phyloP scores from a whole-genome alignment of 768 basidiomycete genomes.

The Favolaschia claudopus region DNA sequence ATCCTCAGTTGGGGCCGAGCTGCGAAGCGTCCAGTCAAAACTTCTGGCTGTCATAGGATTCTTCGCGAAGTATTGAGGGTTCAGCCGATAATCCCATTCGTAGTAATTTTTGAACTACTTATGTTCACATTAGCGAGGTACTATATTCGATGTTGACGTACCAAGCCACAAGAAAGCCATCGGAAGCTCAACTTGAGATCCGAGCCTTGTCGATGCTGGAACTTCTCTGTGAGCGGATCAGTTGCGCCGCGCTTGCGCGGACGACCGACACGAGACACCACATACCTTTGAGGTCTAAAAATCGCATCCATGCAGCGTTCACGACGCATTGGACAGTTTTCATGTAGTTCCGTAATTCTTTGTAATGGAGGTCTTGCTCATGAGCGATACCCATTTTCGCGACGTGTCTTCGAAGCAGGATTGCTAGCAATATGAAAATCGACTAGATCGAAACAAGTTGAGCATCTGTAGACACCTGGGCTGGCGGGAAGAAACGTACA shows the following conservation, averaged over 20 bases:
- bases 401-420: slow-evolving; percentile 11
- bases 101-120: slow-evolving; percentile 15
- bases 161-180: slow-evolving; percentile 15
- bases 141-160: background rate
- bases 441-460: background rate
- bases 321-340: background rate
- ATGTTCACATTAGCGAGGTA: background rate
- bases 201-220: slow-evolving; percentile 1
- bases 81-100: background rate
- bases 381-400: slow-evolving; percentile 14
- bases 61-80: background rate
- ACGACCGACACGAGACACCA: too few species aligned
- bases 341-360: slow-evolving; percentile 1
- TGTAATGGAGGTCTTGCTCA: background rate
- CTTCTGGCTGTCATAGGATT: slow-evolving; percentile 8
- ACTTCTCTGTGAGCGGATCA: background rate
- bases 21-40: too few species aligned
- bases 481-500: background rate
- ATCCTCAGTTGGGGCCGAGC: background rate
- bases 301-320: background rate
- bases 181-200: slow-evolving; percentile 13
- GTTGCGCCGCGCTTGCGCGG: too few species aligned
- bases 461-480: background rate
- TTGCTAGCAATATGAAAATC: background rate
- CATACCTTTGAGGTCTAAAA: slow-evolving; percentile 7